Evolutionary conservation across 805 yeast species (phyloP).

Genomic region (Barnettozyma californica): DNA sequence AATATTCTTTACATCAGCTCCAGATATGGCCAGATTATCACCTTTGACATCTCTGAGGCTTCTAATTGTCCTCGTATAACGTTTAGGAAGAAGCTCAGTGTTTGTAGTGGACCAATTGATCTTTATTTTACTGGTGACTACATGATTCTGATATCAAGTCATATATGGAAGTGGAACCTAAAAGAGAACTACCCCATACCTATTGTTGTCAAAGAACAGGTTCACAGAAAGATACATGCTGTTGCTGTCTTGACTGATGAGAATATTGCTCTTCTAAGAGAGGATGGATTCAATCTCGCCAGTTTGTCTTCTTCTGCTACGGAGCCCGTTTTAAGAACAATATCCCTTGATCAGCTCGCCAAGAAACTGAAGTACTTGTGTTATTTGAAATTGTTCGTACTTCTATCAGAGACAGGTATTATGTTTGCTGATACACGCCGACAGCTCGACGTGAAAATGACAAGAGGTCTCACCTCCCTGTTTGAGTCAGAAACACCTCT

Average conservation of each 20-base stretch:
- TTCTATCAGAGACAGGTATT: constrained; percentile 16
- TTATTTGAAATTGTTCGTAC: constrained; percentile 20
- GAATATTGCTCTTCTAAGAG: constrained; percentile 26
- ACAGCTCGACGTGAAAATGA: constrained; percentile 8
- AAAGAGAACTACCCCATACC: constrained; percentile 12
- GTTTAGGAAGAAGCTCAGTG: background rate
- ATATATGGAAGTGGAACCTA: constrained; percentile 16
- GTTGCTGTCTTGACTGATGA: constrained; percentile 8
- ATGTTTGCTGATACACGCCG: constrained; percentile 16
- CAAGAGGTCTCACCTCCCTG: constrained; percentile 4
- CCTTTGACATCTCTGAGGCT: constrained; percentile 4
- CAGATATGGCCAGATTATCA: constrained; percentile 16
- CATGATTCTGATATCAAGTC: constrained; percentile 16
- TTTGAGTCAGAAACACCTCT: constrained; percentile 26
- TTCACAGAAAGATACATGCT: constrained; percentile 12
- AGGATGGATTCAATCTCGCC: constrained; percentile 29
- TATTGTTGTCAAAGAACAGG: constrained; percentile 18
- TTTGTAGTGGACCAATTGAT: constrained; percentile 18
- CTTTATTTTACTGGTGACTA: constrained; percentile 10
- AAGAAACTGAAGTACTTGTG: constrained; percentile 24
- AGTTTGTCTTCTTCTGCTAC: constrained; percentile 12
- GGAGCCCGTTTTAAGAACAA: constrained; percentile 20
- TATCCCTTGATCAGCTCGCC: constrained; percentile 24
- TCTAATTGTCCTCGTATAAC: background rate
- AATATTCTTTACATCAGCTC: constrained; percentile 18